Evolutionary conservation across 2,329 filamentous ascomycete species (phyloP).

Genomic region (Paraconiothyrium brasiliense): DNA sequence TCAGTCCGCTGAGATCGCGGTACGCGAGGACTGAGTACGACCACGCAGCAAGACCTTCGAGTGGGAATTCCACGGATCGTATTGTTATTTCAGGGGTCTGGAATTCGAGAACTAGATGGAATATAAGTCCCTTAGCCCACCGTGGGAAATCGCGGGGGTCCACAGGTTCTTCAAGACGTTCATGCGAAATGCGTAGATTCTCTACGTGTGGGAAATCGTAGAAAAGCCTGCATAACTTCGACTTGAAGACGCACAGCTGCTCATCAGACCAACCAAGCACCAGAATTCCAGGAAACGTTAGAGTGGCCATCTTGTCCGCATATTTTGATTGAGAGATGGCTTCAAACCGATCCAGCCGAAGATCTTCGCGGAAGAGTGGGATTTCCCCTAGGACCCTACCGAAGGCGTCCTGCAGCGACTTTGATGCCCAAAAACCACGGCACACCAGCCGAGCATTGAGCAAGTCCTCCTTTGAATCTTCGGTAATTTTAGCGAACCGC

Average conservation of each 20-base stretch:
- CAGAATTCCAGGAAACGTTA: background rate
- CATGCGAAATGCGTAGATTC: no score
- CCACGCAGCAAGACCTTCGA: background rate
- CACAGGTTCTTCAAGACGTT: no score
- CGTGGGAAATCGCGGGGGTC: no score
- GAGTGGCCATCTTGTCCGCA: background rate
- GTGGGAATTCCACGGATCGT: background rate
- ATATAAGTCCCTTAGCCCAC: no score
- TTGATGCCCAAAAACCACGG: slow-evolving; percentile 14
- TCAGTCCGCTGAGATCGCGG: no score
- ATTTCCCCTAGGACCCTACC: slow-evolving; percentile 18
- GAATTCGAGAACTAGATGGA: no score
- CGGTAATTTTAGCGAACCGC: slow-evolving; percentile 19
- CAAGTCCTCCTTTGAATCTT: slow-evolving; percentile 13
- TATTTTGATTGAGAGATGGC: background rate
- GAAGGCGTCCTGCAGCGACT: slow-evolving; percentile 11
- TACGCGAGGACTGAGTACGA: background rate
- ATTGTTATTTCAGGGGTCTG: no score
- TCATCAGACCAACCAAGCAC: no score
- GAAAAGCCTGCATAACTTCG: no score
- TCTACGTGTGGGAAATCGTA: no score
- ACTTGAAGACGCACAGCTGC: no score
- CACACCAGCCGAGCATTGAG: slow-evolving; percentile 15
- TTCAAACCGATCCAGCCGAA: background rate
- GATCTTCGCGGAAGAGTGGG: background rate